Evolutionary conservation across 176 grass and related monocot genomes (phyloP).

Genomic region (Avena sativa): DNA sequence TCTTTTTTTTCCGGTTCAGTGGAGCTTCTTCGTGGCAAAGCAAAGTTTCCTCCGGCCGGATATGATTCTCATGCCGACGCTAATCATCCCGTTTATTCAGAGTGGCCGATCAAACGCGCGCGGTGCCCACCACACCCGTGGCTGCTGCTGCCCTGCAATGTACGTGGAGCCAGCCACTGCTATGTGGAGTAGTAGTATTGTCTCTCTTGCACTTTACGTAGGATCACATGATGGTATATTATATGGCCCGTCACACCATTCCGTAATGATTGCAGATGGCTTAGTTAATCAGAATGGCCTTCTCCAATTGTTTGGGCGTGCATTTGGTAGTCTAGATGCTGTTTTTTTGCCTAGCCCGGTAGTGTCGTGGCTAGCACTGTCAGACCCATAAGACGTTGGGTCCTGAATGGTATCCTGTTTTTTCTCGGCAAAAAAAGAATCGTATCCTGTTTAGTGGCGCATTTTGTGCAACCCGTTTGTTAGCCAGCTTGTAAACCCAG

Average conservation of each 20-base stretch:
- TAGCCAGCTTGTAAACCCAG: too few relatives aligned
- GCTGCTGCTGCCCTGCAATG: too few relatives aligned
- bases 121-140: too few relatives aligned
- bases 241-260: background rate
- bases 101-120: background rate
- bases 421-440: too few relatives aligned
- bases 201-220: constrained; percentile 20
- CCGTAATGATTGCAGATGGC: background rate
- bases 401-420: too few relatives aligned
- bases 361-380: too few relatives aligned
- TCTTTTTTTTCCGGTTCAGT: background rate
- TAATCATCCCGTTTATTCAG: background rate
- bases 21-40: background rate
- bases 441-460: too few relatives aligned
- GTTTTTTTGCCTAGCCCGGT: too few relatives aligned
- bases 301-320: background rate
- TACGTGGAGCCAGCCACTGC: background rate
- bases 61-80: background rate
- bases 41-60: background rate
- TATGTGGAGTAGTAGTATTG: background rate
- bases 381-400: too few relatives aligned
- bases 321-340: too few relatives aligned
- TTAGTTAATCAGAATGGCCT: background rate
- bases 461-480: too few relatives aligned
- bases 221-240: background rate